Evolutionary conservation across 2,329 filamentous ascomycete genomes (phyloP), one percentile per base, ranked within the genome.

Genomic region (Trichophyton schoenleinii): DNA sequence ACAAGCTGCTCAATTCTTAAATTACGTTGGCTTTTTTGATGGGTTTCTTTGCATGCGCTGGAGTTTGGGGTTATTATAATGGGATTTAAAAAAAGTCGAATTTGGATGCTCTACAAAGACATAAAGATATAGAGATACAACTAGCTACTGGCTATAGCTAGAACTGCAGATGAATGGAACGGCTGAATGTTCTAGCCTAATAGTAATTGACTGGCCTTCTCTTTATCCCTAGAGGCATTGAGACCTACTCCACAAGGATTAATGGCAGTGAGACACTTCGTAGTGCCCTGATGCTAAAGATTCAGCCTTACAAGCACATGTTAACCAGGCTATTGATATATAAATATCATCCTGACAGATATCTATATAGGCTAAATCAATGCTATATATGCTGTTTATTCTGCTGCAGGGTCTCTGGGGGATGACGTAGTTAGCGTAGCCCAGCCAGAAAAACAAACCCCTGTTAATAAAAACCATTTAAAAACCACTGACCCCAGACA

Each of bases 1-100:
- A 78, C 68, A 78, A 78, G 68, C 60, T 78, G 61, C 70, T 78
- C 60, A 75, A 73, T 65, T 78, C 76, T 36, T 78, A 65, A 75
- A 44, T 41, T 22, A 22, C 5, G 11, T 7, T 1, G 34, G 34
- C 31, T 25, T 36, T 18, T 34, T 55, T 18, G 11, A 20, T 13
- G 15, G 52, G 3, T 55, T 34, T 3, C 13, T 15, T 36, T 36
- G 52, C 52, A 55, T 55, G 52, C 28, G n/a, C 52, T 34, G 52
- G 52, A 55, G 52, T 55, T n/a, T 31, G 52, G 52, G 34, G 52
- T 31, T 55, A 38, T 13, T 11, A 55, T 52, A 31, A 9, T 20
- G 25, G 13, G 1, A 8, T 55, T 55, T 55, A 9, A 9, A 36
- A 36, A 34, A 55, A 55, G 52, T 55, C 31, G 25, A 36, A 13